A percentile compares a stretch with the other conserved stretches of the same genome.
Conservation (phyloP, 202 grass and related monocot species). For the Dendrocalamus latiflorus region DNA sequence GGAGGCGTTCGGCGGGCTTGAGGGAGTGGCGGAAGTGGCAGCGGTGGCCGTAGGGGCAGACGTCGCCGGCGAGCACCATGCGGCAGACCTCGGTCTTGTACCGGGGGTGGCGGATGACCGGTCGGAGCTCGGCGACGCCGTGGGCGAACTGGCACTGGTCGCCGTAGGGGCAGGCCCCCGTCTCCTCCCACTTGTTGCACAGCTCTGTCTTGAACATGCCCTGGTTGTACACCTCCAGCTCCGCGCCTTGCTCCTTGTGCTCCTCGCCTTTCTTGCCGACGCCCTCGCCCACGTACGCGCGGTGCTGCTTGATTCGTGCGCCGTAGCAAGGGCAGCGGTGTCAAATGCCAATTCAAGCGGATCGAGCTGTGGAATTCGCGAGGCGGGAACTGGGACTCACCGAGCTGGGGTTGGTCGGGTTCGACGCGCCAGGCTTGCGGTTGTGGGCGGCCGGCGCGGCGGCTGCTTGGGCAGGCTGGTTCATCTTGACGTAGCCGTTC, state of each 20-base stretch:
- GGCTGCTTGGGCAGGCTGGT: neutral
- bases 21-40: slow-evolving; percentile 93
- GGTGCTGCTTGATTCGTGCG: slow-evolving; percentile 26
- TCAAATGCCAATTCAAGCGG: neutral
- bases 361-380: neutral
- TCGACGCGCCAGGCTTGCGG: slow-evolving; percentile 17
- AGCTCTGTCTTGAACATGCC: slow-evolving; percentile 99
- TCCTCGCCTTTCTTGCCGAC: slow-evolving; percentile 25
- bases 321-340: neutral
- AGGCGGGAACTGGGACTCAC: slow-evolving; percentile 23
- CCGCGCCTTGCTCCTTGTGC: slow-evolving; percentile 13
- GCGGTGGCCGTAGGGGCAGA: slow-evolving; percentile 87
- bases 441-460: neutral
- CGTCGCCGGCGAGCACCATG: slow-evolving; percentile 73
- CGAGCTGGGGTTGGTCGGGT: slow-evolving; percentile 18
- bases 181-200: slow-evolving; percentile 99
- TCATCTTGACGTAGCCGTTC: slow-evolving; percentile 47
- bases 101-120: slow-evolving; percentile 88
- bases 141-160: slow-evolving; percentile 97
- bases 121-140: slow-evolving; percentile 90
- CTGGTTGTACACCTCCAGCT: slow-evolving; percentile 95
- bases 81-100: slow-evolving; percentile 98
- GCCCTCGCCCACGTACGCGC: slow-evolving; percentile 6
- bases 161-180: slow-evolving; percentile 70
- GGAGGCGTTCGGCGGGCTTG: slow-evolving; percentile 58